Evolutionary conservation across 768 basidiomycete genomes (phyloP).

Genomic region (Panaeolus papilionaceus): DNA sequence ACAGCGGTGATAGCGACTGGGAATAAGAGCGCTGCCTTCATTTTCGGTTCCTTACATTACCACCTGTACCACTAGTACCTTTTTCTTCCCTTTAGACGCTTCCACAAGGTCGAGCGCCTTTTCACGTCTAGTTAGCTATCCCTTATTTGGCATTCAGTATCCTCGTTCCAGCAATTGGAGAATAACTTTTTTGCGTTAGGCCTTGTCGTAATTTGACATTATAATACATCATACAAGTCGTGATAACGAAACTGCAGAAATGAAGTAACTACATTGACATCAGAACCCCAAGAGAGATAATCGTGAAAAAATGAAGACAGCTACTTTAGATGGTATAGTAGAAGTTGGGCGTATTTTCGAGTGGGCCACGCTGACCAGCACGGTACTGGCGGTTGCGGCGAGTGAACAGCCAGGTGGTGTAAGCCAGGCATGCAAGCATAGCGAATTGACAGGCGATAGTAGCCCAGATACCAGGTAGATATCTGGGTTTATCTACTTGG

Average conservation of each 20-base stretch:
- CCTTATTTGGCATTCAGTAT: neutral
- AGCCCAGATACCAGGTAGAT: conserved; percentile 42
- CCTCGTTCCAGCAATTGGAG: neutral
- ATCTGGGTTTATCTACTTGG: conserved; percentile 39
- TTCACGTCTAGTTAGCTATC: neutral
- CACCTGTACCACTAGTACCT: neutral
- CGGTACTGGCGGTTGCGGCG: conserved; percentile 31
- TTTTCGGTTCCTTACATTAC: too few relatives aligned
- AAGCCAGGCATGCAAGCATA: conserved; percentile 32
- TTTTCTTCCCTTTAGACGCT: neutral
- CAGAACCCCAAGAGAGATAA: neutral
- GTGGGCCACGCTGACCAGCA: conserved; percentile 34
- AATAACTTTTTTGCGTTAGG: neutral
- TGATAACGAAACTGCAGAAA: neutral
- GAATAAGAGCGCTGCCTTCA: conserved; percentile 45
- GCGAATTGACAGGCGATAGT: conserved; percentile 42
- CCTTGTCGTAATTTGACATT: conserved; percentile 1
- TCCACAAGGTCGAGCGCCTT: neutral
- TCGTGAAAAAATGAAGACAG: neutral
- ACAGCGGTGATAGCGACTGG: conserved; percentile 76
- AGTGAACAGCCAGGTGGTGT: conserved; percentile 34
- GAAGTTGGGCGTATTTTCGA: conserved; percentile 41
- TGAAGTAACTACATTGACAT: conserved; percentile 7
- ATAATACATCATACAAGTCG: conserved; percentile 19
- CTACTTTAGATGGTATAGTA: conserved; percentile 38